These are phyloP conservation scores for Dactylellina sp. DNA, from an alignment of 2,329 filamentous ascomycete species.

Conservation along the genomic window DNA sequence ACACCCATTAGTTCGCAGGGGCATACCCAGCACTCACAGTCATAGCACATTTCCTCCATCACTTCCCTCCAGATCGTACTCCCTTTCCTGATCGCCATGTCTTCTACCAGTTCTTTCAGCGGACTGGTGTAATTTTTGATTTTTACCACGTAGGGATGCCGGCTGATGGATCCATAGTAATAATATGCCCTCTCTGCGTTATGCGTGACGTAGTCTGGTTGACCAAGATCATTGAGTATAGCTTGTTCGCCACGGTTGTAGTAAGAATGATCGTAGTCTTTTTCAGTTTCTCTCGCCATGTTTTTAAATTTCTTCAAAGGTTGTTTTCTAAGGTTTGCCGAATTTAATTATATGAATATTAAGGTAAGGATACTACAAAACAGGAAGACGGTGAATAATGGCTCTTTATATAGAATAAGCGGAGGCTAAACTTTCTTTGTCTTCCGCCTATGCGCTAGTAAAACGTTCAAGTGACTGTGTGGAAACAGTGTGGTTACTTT, in stretches of 20 bases:
- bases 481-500: too few relatives aligned
- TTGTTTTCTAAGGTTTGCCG: not conserved
- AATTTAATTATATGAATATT: too few relatives aligned
- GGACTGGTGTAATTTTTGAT: slow-evolving; percentile 41
- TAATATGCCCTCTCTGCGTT: slow-evolving; percentile 37
- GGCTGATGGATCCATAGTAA: slow-evolving; percentile 3
- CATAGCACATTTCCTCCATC: slow-evolving; percentile 24
- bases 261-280: slow-evolving; percentile 32
- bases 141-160: slow-evolving; percentile 23
- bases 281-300: slow-evolving; percentile 39
- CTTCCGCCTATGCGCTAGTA: too few relatives aligned
- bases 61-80: slow-evolving; percentile 11
- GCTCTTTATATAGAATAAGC: too few relatives aligned
- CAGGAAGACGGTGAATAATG: too few relatives aligned
- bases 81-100: not conserved
- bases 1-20: slow-evolving; percentile 17
- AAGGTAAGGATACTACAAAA: too few relatives aligned
- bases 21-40: slow-evolving; percentile 40
- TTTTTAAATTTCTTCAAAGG: slow-evolving; percentile 4
- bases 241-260: slow-evolving; percentile 17
- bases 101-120: not conserved
- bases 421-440: too few relatives aligned
- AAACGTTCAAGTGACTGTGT: too few relatives aligned
- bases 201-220: slow-evolving; percentile 35
- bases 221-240: slow-evolving; percentile 26